Percentiles rank a stretch among this genome's conserved stretches.
These are phyloP conservation scores for Rhizoclosmatium hyalinum DNA, from an alignment of 371 early-diverging fungal genomes.

Conservation along the genomic window DNA sequence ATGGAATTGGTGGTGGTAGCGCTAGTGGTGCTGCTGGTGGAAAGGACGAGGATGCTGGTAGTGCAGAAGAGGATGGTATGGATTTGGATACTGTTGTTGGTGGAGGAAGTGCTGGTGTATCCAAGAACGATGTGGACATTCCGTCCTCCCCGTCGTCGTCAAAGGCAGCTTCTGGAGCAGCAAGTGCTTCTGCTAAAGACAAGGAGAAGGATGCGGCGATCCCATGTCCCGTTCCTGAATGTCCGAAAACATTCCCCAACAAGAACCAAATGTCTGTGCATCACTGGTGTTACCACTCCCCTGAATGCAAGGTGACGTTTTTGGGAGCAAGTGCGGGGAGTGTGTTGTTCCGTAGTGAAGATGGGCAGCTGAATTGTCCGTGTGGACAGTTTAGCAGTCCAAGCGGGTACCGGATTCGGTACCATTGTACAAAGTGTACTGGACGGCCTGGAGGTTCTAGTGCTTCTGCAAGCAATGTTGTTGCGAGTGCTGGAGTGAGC, in stretches of 20 bases:
- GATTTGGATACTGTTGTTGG: background rate
- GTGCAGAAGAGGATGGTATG: background rate
- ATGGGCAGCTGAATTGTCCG: background rate
- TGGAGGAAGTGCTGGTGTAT: too few relatives aligned
- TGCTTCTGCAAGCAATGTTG: background rate
- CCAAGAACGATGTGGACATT: too few relatives aligned
- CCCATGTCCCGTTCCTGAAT: background rate
- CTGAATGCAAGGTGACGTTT: constrained; percentile 7
- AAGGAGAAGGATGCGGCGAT: background rate
- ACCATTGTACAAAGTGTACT: background rate
- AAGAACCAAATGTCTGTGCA: constrained; percentile 14
- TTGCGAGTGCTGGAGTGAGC: background rate
- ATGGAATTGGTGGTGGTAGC: background rate
- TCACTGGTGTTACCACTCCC: constrained; percentile 2
- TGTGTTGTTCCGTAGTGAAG: background rate
- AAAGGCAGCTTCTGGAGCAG: too few relatives aligned
- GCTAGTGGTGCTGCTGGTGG: too few relatives aligned
- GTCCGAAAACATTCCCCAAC: background rate
- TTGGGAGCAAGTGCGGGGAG: background rate
- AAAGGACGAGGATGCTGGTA: background rate
- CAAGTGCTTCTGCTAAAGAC: too few relatives aligned
- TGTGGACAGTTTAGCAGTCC: background rate
- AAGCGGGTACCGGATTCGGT: constrained; percentile 2
- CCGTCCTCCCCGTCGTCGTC: too few relatives aligned
- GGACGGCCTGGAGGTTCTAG: background rate